phyloP scores from a whole-genome alignment of 139 green algal genomes.

The Chlorella sp. region DNA sequence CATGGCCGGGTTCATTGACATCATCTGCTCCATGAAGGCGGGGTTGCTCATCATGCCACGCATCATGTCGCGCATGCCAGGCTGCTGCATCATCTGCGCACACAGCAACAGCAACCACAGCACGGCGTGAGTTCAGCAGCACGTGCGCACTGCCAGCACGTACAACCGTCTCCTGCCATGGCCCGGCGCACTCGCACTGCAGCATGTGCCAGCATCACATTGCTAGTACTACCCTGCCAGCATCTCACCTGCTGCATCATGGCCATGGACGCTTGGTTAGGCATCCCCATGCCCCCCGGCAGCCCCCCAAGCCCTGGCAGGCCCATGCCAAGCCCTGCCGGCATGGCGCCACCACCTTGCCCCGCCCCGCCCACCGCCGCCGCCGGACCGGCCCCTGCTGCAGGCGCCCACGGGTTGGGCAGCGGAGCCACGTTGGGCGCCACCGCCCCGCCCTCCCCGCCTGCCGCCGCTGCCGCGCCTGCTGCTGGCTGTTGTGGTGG shows the following conservation, averaged over 20 bases:
- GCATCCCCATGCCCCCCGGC: conserved; percentile 8
- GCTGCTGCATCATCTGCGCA: conserved; percentile 13
- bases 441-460: conserved; percentile 13
- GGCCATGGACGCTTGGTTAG: conserved; percentile 7
- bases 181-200: too few species aligned
- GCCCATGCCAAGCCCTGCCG: conserved; percentile 18
- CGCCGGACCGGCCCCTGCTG: background rate
- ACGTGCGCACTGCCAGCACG: too few species aligned
- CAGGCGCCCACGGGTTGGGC: conserved; percentile 89
- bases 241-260: conserved; percentile 10
- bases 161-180: too few species aligned
- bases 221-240: conserved; percentile 5
- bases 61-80: conserved; percentile 65
- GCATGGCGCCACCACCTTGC: conserved; percentile 11
- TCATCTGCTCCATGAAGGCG: conserved; percentile 54
- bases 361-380: background rate
- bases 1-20: conserved; percentile 46
- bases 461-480: background rate
- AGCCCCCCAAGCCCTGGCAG: too few species aligned
- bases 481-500: background rate
- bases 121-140: too few species aligned
- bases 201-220: too few species aligned
- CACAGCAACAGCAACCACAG: background rate
- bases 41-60: conserved; percentile 56
- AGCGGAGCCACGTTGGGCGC: conserved; percentile 80